Evolutionary conservation across 1,284 basidiomycete species (phyloP).

Genomic region (Phaffia rhodozyma): DNA sequence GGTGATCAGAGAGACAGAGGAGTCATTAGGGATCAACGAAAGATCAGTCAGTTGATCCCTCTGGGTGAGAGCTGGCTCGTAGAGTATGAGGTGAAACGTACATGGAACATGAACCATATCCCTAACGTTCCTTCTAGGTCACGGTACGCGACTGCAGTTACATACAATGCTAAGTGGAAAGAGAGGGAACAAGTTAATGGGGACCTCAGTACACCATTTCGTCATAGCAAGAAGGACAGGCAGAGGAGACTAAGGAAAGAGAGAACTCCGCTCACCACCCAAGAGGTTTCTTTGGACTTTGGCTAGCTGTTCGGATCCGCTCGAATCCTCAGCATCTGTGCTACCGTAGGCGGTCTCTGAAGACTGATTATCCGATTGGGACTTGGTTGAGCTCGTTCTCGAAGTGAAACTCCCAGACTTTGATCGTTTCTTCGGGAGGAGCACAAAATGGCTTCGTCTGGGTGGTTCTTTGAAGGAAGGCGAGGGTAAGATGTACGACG

Average conservation of each 20-base stretch:
- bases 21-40: background rate
- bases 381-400: no score
- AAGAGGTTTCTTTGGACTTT: constrained; percentile 9
- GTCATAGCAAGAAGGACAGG: no score
- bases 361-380: no score
- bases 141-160: constrained; percentile 2
- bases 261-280: constrained; percentile 2
- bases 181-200: background rate
- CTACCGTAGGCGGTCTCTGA: no score
- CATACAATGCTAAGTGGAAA: background rate
- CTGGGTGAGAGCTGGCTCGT: no score
- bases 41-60: no score
- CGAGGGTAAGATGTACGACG: no score
- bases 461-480: no score
- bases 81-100: background rate
- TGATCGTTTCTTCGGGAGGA: no score
- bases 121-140: constrained; percentile 4
- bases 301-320: background rate
- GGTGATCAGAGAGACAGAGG: background rate
- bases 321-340: no score
- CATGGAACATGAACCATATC: constrained; percentile 17
- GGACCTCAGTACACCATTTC: background rate
- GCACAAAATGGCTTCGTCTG: no score
- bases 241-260: background rate
- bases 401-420: no score